A percentile compares a stretch with the other conserved stretches of the same genome.
These are phyloP conservation scores for Penicillium sp. DNA, from an alignment of 2,329 filamentous ascomycete species.

Conservation along the genomic window DNA sequence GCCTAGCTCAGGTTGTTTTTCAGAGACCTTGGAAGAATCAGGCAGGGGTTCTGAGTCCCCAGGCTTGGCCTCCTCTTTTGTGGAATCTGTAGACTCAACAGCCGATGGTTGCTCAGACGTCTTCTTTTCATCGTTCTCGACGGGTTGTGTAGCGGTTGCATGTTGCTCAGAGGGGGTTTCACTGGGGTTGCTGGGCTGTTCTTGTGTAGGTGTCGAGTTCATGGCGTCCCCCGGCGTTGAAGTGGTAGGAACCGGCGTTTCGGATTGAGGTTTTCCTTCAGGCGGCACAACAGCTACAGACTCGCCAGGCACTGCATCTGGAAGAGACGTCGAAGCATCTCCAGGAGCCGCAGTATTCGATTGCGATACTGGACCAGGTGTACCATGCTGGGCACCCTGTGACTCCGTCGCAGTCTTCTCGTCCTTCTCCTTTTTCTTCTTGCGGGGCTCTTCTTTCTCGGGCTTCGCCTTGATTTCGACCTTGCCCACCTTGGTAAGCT, in stretches of 20 bases:
- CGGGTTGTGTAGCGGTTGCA: too few relatives aligned
- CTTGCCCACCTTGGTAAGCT: constrained; percentile 71
- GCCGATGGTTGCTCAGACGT: neutral
- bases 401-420: constrained; percentile 30
- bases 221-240: neutral
- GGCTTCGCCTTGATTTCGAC: constrained; percentile 51
- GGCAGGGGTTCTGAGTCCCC: neutral
- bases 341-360: neutral
- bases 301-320: neutral
- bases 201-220: neutral
- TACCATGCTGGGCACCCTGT: constrained; percentile 18
- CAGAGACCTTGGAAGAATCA: neutral
- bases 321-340: neutral
- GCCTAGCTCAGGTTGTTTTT: constrained; percentile 8
- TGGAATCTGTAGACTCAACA: neutral
- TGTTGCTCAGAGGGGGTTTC: neutral
- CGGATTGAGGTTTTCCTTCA: constrained; percentile 10
- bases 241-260: neutral
- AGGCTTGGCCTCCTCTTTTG: neutral
- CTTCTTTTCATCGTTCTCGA: neutral
- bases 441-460: constrained; percentile 38
- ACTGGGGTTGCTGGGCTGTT: neutral
- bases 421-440: constrained; percentile 39
- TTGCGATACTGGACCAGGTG: constrained; percentile 10
- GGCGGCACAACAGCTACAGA: constrained; percentile 1